Conservation (phyloP, 768 basidiomycete species). For the Mycena belliarum region DNA sequence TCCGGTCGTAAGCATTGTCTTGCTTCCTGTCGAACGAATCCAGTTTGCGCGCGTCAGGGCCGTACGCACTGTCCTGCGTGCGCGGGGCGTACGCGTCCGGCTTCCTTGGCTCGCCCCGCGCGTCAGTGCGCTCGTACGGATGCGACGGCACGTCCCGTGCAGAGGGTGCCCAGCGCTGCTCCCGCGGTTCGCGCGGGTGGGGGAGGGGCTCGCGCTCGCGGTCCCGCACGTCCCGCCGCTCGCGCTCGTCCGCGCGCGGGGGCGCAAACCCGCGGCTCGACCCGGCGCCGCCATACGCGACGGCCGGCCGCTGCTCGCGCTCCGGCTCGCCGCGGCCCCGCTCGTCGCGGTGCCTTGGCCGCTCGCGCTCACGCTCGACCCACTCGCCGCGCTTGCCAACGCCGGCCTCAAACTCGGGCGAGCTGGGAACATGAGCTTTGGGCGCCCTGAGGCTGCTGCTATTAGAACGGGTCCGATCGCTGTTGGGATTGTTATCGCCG, state of each 20-base stretch:
- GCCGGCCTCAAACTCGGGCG: background rate
- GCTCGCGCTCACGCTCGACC: background rate
- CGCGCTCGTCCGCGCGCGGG: too few relatives aligned
- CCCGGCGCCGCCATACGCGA: background rate
- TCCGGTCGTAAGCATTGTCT: constrained; percentile 7
- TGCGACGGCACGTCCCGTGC: constrained; percentile 6
- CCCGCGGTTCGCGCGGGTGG: too few relatives aligned
- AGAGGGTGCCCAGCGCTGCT: background rate
- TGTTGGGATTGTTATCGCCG: constrained; percentile 8
- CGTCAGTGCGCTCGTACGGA: constrained; percentile 7
- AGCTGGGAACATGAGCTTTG: too few relatives aligned
- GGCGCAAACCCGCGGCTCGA: background rate
- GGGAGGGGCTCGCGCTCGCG: too few relatives aligned
- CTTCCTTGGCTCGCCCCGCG: background rate
- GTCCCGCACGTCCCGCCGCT: constrained; percentile 5
- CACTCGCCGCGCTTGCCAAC: background rate
- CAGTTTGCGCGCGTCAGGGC: background rate
- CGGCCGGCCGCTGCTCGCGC: background rate
- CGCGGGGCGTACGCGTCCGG: background rate
- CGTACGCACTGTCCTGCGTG: background rate
- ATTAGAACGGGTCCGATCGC: background rate
- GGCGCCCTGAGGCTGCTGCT: constrained; percentile 1
- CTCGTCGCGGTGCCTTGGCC: background rate
- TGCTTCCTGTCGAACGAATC: background rate
- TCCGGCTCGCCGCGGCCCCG: constrained; percentile 8